Evolutionary conservation across 768 basidiomycete genomes (phyloP).

Genomic region (Lentinula sp.): DNA sequence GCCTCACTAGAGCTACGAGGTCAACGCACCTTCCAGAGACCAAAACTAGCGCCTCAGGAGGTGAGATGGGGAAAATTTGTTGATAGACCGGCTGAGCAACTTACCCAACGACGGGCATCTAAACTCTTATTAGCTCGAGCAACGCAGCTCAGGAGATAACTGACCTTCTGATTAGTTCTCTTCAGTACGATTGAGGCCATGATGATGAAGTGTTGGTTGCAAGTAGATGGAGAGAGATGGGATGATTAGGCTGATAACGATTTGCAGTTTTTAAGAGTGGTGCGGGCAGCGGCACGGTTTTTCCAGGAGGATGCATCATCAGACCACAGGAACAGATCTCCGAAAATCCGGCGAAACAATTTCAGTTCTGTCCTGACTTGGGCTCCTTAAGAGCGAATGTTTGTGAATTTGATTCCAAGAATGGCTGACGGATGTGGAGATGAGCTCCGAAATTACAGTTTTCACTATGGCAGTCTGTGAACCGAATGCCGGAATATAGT

Average conservation of each 20-base stretch:
- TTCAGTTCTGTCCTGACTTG: background rate
- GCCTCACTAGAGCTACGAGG: background rate
- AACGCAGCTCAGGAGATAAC: constrained; percentile 1
- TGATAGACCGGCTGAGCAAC: constrained; percentile 13
- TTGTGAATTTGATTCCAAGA: background rate
- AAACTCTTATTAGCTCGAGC: background rate
- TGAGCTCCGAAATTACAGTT: too few relatives aligned
- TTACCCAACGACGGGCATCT: constrained; percentile 75
- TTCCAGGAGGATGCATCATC: constrained; percentile 7
- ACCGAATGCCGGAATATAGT: background rate
- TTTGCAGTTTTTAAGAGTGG: background rate
- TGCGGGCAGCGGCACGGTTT: background rate
- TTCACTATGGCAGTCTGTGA: too few relatives aligned
- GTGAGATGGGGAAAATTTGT: constrained; percentile 1
- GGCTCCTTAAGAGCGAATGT: background rate
- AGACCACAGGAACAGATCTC: background rate
- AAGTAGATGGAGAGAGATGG: background rate
- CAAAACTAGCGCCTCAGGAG: constrained; percentile 37
- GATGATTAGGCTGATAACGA: background rate
- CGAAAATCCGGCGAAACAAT: background rate
- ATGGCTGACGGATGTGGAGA: background rate
- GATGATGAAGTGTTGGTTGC: background rate
- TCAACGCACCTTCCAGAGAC: constrained; percentile 59
- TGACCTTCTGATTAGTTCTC: constrained; percentile 55
- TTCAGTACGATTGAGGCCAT: constrained; percentile 54